Percentiles rank a stretch among this genome's conserved stretches.
phyloP scores from a whole-genome alignment of 179 eudicot species.

The Monotropa hypopitys region DNA sequence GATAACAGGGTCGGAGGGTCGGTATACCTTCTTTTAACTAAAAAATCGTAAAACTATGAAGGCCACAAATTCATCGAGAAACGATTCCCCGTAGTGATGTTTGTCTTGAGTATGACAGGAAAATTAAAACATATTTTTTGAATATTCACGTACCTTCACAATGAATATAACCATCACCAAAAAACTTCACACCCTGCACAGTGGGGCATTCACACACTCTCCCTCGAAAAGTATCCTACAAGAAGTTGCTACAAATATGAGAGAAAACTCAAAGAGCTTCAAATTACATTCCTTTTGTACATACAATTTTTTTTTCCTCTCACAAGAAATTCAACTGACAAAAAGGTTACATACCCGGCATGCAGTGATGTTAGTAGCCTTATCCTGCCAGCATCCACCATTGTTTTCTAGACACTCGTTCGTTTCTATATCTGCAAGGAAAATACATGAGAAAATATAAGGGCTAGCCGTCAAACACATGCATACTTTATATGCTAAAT shows the following conservation, averaged over 20 bases:
- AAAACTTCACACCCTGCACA: slow-evolving; percentile 65
- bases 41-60: neutral
- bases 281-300: neutral
- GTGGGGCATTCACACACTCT: slow-evolving; percentile 84
- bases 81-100: neutral
- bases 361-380: slow-evolving; percentile 55
- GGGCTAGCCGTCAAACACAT: neutral
- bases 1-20: neutral
- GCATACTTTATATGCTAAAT: neutral
- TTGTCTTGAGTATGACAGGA: neutral
- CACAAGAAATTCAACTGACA: neutral
- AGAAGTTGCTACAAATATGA: neutral
- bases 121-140: neutral
- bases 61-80: neutral
- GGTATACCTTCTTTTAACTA: neutral
- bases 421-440: slow-evolving; percentile 64
- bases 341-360: slow-evolving; percentile 48
- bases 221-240: slow-evolving; percentile 87
- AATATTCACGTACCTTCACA: slow-evolving; percentile 51
- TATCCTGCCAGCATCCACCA: slow-evolving; percentile 93
- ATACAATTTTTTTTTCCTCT: too few relatives aligned
- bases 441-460: neutral
- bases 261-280: neutral
- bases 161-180: slow-evolving; percentile 77
- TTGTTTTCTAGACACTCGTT: slow-evolving; percentile 80